phyloP scores from a whole-genome alignment of 768 basidiomycete genomes.

The Russula earlei region DNA sequence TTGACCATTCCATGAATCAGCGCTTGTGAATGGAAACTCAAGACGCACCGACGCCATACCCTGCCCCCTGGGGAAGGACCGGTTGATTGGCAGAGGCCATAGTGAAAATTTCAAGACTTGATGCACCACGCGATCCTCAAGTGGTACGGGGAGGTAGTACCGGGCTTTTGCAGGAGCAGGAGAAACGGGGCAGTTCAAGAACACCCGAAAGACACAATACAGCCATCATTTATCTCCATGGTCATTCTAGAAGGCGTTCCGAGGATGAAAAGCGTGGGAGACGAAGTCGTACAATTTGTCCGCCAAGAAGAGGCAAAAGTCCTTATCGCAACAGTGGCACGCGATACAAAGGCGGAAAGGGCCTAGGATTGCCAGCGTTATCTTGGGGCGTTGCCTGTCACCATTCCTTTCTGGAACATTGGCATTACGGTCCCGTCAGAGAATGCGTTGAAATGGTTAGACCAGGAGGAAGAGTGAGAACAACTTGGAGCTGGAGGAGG shows the following conservation, averaged over 20 bases:
- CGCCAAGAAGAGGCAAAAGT: neutral
- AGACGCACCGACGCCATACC: constrained; percentile 65
- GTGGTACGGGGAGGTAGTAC: neutral
- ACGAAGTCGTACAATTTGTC: neutral
- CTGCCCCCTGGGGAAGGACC: constrained; percentile 70
- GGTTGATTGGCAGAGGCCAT: constrained; percentile 25
- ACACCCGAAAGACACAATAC: neutral
- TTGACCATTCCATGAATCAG: neutral
- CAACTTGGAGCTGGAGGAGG: too few relatives aligned
- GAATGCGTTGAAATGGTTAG: neutral
- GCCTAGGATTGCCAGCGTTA: neutral
- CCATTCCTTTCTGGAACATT: neutral
- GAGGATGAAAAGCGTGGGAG: neutral
- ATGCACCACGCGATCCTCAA: neutral
- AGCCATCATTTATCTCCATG: constrained; percentile 2
- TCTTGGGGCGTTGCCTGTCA: neutral
- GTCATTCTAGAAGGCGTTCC: neutral
- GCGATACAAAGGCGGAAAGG: neutral
- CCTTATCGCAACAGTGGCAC: constrained; percentile 3
- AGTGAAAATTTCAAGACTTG: neutral
- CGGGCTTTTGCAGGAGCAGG: neutral
- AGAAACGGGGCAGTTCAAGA: neutral
- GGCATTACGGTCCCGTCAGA: neutral
- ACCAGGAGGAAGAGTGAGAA: neutral
- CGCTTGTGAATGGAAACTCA: neutral